Evolutionary conservation across 2,329 filamentous ascomycete species (phyloP).

Genomic region (Curvularia eragrostidis): DNA sequence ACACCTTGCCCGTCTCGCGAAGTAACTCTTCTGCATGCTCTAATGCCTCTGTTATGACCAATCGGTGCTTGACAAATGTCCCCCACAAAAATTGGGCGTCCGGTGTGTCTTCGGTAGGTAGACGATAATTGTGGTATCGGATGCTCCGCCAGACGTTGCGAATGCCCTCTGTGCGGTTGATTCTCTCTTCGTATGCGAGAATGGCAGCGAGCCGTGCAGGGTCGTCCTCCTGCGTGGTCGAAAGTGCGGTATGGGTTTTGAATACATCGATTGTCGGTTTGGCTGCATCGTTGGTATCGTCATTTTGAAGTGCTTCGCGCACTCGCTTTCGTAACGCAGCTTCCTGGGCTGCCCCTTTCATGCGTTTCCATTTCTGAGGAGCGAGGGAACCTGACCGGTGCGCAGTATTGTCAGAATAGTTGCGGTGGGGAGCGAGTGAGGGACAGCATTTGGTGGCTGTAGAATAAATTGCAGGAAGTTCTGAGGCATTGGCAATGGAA

Average conservation of each 20-base stretch:
- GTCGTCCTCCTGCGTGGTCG: constrained; percentile 1
- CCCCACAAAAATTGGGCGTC: constrained; percentile 56
- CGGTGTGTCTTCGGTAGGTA: constrained; percentile 50
- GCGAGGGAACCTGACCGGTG: background rate
- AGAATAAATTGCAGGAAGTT: constrained; percentile 29
- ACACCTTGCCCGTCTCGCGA: constrained; percentile 44
- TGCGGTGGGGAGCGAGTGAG: constrained; percentile 22
- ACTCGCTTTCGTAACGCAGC: constrained; percentile 16
- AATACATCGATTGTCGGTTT: constrained; percentile 1
- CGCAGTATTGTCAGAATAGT: constrained; percentile 15
- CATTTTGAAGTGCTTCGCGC: constrained; percentile 16
- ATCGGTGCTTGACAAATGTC: constrained; percentile 50
- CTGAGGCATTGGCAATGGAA: constrained; percentile 37
- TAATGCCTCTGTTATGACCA: constrained; percentile 48
- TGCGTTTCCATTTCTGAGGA: constrained; percentile 24
- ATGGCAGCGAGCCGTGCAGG: constrained; percentile 48
- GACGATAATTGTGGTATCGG: constrained; percentile 45
- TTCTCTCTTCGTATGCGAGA: constrained; percentile 51
- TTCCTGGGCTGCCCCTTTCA: constrained; percentile 16
- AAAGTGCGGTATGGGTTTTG: constrained; percentile 3
- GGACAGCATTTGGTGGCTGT: constrained; percentile 25
- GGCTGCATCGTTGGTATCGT: constrained; percentile 9
- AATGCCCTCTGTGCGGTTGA: constrained; percentile 52
- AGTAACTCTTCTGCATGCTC: constrained; percentile 53
- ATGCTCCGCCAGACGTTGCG: constrained; percentile 53